Evolutionary conservation across 1,139 yeast genomes (phyloP), one percentile per base, ranked within the genome.

Genomic region (Pichia sp.): DNA sequence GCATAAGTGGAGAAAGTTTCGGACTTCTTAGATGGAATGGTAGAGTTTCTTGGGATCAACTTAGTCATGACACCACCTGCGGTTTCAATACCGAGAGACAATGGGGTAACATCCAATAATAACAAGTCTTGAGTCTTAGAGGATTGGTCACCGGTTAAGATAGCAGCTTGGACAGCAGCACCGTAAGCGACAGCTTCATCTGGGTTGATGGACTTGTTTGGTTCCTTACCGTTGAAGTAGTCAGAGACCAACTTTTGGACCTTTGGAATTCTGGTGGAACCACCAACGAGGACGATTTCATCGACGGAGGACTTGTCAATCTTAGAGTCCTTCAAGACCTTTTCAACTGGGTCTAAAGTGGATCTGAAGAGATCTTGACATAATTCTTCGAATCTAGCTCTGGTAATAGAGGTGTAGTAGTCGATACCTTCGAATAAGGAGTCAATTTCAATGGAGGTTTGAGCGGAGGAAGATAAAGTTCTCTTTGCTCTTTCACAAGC

Each of bases 1-100:
- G 85, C 95, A 62, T 84, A 94, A 60, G 97, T 87, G 69, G 97
- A 86, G 91, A 87, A 87, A 60, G 96, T 87, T 76, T 95, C 84
- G 71, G 95, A 82, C 83, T 88, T 87, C 72, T 86, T 83, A 67
- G 96, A 86, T 69, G 97, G 97, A 56, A 87, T 95, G 58, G 97
- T 87, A 66, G 96, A 84, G 86, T 87, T 87, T 77, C 97, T 85
- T 77, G 96, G 96, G 59, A 88, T 93, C 65, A 88, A 95, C 64
- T 94, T 88, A 62, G 95, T 96, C 64, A 86, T 84, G 59, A 88
- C 88, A 73, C 87, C 87, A 74, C 96, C 96, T 74, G 87, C 95
- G 91, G 87, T 88, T 71, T 95, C 96, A 66, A 87, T 95, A 84
- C 97, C 97, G 63, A 87, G 76, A 55, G 96, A 86, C 66, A 87